Conservation (phyloP, 2,329 filamentous ascomycete species). For the Didymella lethalis region DNA sequence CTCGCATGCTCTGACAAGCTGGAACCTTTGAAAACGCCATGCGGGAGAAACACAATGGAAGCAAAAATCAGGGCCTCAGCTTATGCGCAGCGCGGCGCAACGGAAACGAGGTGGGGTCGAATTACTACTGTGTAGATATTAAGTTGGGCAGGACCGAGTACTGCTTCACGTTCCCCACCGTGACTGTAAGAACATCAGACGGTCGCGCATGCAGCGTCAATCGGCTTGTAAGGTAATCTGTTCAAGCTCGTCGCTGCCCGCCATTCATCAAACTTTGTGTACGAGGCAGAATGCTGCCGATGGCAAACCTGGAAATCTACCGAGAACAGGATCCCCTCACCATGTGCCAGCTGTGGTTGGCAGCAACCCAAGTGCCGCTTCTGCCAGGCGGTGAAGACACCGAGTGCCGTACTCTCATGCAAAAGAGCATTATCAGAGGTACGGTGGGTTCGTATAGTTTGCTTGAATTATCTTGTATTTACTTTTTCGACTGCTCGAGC, state of each 20-base stretch:
- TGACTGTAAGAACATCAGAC: not conserved
- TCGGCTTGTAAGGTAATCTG: not conserved
- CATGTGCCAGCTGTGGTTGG: not conserved
- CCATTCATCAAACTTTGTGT: not conserved
- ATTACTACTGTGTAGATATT: too few species aligned
- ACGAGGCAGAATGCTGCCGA: not conserved
- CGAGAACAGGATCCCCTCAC: not conserved
- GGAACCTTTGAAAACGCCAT: slow-evolving; percentile 3
- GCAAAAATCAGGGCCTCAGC: not conserved
- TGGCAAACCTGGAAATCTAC: not conserved
- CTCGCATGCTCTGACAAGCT: slow-evolving; percentile 11
- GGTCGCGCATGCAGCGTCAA: not conserved
- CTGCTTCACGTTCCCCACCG: not conserved
- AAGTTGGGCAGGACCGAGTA: not conserved
- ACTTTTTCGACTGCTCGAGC: slow-evolving; percentile 12
- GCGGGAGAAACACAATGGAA: slow-evolving; percentile 8
- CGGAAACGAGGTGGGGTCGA: not conserved
- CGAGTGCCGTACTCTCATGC: not conserved
- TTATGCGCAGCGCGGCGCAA: not conserved
- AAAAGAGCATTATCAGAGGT: not conserved
- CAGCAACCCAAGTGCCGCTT: not conserved
- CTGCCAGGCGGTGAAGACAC: not conserved
- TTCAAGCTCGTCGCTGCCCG: not conserved
- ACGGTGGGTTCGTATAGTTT: slow-evolving; percentile 1
- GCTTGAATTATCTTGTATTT: not conserved